Evolutionary conservation across 1,139 yeast genomes (phyloP).

Genomic region (Blastobotrys raffinosifermentans): DNA sequence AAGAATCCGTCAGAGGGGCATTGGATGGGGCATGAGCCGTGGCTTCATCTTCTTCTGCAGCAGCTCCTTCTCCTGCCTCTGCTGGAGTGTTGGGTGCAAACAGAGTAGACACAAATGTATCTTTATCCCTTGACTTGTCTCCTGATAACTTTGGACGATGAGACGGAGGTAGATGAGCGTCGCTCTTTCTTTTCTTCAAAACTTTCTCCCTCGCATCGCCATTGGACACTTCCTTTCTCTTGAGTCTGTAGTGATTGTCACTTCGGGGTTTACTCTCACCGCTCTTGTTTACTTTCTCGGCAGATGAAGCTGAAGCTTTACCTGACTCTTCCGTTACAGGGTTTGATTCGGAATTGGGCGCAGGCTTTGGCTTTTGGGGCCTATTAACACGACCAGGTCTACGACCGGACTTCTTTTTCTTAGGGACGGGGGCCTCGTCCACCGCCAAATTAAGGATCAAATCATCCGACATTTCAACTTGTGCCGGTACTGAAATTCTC

Average conservation of each 20-base stretch:
- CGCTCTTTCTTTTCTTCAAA: slow-evolving; percentile 8
- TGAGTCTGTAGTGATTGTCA: neutral
- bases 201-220: slow-evolving; percentile 1
- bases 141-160: no score
- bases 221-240: neutral
- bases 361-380: no score
- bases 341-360: no score
- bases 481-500: neutral
- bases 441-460: slow-evolving; percentile 57
- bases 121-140: slow-evolving; percentile 23
- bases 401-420: no score
- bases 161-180: no score
- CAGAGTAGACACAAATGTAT: slow-evolving; percentile 73
- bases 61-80: slow-evolving; percentile 21
- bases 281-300: neutral
- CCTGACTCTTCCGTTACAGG: slow-evolving; percentile 4
- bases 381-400: no score
- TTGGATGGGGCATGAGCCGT: slow-evolving; percentile 57
- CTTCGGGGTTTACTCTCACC: slow-evolving; percentile 4
- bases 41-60: slow-evolving; percentile 19
- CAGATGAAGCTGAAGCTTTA: no score
- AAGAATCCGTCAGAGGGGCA: slow-evolving; percentile 71
- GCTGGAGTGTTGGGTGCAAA: slow-evolving; percentile 60
- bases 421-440: slow-evolving; percentile 28
- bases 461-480: slow-evolving; percentile 37